phyloP scores from a whole-genome alignment of 179 eudicot species.

The Gypsophila paniculata region DNA sequence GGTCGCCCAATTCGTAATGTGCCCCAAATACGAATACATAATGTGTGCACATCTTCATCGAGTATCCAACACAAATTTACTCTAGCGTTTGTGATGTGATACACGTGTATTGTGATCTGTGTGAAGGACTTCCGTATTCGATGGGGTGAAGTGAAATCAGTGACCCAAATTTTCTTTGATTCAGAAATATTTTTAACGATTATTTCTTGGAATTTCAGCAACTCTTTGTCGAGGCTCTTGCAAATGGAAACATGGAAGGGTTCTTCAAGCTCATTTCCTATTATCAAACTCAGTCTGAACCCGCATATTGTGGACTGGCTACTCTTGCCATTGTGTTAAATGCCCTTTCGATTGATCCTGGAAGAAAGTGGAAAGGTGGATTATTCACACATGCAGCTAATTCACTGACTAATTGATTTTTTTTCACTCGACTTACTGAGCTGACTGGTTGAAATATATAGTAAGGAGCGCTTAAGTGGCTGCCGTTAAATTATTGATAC shows the following conservation, averaged over 20 bases:
- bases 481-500: background rate
- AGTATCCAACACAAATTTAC: no score
- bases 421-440: background rate
- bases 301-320: constrained; percentile 97
- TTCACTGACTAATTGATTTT: background rate
- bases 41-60: no score
- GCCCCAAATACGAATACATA: background rate
- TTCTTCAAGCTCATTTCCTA: constrained; percentile 84
- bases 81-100: no score
- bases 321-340: constrained; percentile 89
- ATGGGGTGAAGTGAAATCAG: background rate
- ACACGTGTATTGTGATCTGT: no score
- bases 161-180: background rate
- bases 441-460: background rate
- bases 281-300: constrained; percentile 97
- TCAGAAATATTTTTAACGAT: background rate
- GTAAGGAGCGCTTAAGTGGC: background rate
- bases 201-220: constrained; percentile 42
- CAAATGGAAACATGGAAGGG: constrained; percentile 69
- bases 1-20: background rate
- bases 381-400: background rate
- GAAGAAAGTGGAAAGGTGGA: constrained; percentile 97
- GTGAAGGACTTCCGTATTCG: background rate
- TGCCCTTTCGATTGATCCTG: constrained; percentile 92
- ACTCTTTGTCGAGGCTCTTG: constrained; percentile 77